Percentiles rank a stretch among this genome's conserved stretches.
Evolutionary conservation across 1,284 basidiomycete species (phyloP).

Genomic region (Cutaneotrichosporon dermatis): DNA sequence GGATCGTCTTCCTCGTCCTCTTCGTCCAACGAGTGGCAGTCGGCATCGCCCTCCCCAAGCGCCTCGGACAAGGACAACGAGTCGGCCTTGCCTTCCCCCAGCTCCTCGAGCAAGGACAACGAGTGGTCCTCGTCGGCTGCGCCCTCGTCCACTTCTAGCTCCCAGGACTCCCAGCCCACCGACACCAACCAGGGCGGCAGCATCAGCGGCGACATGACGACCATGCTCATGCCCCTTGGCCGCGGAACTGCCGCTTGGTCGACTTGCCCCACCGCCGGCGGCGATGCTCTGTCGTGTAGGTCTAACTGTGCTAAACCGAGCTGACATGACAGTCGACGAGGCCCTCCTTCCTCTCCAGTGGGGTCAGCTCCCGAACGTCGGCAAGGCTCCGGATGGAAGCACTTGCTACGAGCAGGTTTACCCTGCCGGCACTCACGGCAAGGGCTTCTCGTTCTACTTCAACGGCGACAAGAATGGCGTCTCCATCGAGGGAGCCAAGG

Average conservation of each 20-base stretch:
- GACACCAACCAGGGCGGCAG: neutral
- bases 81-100: neutral
- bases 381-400: slow-evolving; percentile 40
- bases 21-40: neutral
- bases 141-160: neutral
- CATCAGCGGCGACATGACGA: neutral
- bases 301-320: neutral
- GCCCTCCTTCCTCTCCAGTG: slow-evolving; percentile 38
- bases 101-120: too few species aligned
- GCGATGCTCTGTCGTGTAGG: neutral
- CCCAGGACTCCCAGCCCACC: neutral
- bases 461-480: slow-evolving; percentile 24
- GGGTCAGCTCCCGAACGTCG: slow-evolving; percentile 29
- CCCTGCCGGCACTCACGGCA: slow-evolving; percentile 32
- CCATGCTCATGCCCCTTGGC: neutral
- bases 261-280: neutral
- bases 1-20: slow-evolving; percentile 1
- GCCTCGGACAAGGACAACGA: neutral
- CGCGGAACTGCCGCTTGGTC: neutral
- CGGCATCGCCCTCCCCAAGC: neutral
- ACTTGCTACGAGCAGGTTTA: slow-evolving; percentile 25
- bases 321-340: slow-evolving; percentile 19
- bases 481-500: slow-evolving; percentile 31
- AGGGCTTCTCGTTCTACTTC: slow-evolving; percentile 41
- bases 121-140: neutral